Conservation (phyloP, 2,329 filamentous ascomycete genomes). For the Colletotrichum incanum region DNA sequence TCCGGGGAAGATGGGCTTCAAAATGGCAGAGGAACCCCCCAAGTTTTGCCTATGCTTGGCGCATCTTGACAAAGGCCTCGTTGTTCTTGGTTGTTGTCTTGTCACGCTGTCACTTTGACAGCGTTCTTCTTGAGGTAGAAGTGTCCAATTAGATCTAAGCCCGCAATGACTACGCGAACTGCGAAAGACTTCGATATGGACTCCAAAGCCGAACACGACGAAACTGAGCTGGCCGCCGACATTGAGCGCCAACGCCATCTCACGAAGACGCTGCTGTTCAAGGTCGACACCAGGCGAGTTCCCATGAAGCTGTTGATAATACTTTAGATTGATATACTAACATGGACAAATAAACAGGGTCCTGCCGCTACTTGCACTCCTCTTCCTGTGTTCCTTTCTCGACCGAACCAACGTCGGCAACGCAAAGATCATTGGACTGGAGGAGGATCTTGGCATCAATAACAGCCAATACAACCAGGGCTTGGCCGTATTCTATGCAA, state of each 20-base stretch:
- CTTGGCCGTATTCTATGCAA: conserved; percentile 76
- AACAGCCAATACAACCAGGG: conserved; percentile 76
- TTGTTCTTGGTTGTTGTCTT: conserved; percentile 11
- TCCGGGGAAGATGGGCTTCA: conserved; percentile 38
- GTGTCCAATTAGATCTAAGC: neutral
- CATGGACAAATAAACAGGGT: conserved; percentile 60
- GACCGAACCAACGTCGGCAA: conserved; percentile 84
- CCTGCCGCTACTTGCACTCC: conserved; percentile 73
- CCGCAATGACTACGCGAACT: conserved; percentile 20
- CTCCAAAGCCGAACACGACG: conserved; percentile 44
- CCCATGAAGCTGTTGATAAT: too few species aligned
- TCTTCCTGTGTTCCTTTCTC: conserved; percentile 76
- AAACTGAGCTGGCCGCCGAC: conserved; percentile 42
- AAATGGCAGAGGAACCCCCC: conserved; percentile 34
- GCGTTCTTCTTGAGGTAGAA: neutral
- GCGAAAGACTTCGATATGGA: conserved; percentile 37
- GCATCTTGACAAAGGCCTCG: conserved; percentile 1
- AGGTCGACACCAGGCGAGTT: conserved; percentile 49
- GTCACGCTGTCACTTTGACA: neutral
- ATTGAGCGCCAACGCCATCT: conserved; percentile 41
- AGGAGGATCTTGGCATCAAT: conserved; percentile 70
- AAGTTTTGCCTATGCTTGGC: conserved; percentile 32
- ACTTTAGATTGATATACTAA: conserved; percentile 7
- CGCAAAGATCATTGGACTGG: conserved; percentile 76
- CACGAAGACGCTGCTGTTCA: conserved; percentile 48